Percentiles rank a stretch among this genome's conserved stretches.
These are phyloP conservation scores for Triticum turgidum DNA, from an alignment of 176 grass and related monocot species.

Conservation along the genomic window DNA sequence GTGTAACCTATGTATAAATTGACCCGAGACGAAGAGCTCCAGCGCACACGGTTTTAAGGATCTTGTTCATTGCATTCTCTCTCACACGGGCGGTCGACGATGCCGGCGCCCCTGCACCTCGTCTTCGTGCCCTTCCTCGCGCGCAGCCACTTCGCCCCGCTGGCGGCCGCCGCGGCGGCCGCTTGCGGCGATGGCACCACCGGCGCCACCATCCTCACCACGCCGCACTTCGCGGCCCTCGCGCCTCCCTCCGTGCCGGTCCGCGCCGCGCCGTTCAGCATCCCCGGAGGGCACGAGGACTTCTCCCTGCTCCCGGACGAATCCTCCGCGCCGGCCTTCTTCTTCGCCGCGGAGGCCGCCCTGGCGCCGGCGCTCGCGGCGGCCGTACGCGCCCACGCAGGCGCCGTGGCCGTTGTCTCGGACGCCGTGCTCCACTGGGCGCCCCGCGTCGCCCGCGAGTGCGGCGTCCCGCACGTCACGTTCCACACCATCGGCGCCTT, in stretches of 20 bases:
- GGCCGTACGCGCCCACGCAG: neutral
- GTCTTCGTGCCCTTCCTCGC: constrained; percentile 48
- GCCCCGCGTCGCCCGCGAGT: constrained; percentile 32
- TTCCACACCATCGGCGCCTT: constrained; percentile 57
- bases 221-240: constrained; percentile 32
- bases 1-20: neutral
- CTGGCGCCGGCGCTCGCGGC: constrained; percentile 18
- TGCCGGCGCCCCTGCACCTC: constrained; percentile 20
- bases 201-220: constrained; percentile 34
- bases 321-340: constrained; percentile 5
- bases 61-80: too few relatives aligned
- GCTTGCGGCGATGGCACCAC: neutral
- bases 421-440: constrained; percentile 47
- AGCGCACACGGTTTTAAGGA: neutral
- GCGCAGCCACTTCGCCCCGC: constrained; percentile 44
- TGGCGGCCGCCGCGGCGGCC: constrained; percentile 23
- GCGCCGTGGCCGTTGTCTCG: constrained; percentile 20
- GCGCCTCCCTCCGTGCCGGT: neutral
- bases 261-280: constrained; percentile 19
- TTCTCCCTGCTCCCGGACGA: constrained; percentile 45
- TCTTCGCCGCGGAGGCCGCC: constrained; percentile 19
- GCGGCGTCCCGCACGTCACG: constrained; percentile 41
- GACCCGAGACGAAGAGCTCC: neutral
- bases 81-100: neutral
- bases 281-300: constrained; percentile 22